Base-by-base conservation (phyloP, 2,329 filamentous ascomycete species). In the Leptosphaerulina australis region DNA sequence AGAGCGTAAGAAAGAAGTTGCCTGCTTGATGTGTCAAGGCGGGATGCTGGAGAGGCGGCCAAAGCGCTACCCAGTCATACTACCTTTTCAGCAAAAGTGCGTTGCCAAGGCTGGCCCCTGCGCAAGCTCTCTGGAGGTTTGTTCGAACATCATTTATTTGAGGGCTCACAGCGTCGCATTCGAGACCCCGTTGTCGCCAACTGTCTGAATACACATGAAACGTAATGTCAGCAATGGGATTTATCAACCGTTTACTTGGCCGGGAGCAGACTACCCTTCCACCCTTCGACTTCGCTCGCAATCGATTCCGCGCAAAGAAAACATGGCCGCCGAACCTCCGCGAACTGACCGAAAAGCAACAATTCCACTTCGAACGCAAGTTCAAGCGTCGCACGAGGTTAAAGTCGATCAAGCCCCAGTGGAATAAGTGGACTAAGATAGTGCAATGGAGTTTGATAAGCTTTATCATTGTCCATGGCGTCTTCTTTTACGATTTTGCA, bases 291-390 rank as follows among this genome's bases (percentile, higher is more conserved):
- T 73, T 79, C 54, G 76, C 79, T 56, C 79, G 72, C 53, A 85
- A 84, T 66, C 81, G 81, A 4, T 86, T 83, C 75, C 82, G 78
- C 64, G 82, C 85, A 38, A 87, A 88, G 73, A 88, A 87, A 68
- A 77, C 83, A 58, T 93, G 89, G 89, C 89, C 89, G 49, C 89
- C 89, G 10, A 85, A 91, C 72, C 88, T 93, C 72, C 76, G 79
- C 55, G 82, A 83, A 67, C 81, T 93, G 51, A 84, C 84, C 28
- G 76, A 79, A 36, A 88, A 88, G 71, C 84, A 91, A 66, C 86
- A 92, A 72, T 88, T 92, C 68, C 81, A 85, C 33, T 86, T 91
- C 62, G 89, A 93, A 77, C 85, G 88, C 70, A 86, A 88, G 67
- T 92, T 88, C 74, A 88, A 90, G 74, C 81, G 89, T 43, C 81